phyloP scores from a whole-genome alignment of 257 asterid species.

The Fraxinus excelsior region DNA sequence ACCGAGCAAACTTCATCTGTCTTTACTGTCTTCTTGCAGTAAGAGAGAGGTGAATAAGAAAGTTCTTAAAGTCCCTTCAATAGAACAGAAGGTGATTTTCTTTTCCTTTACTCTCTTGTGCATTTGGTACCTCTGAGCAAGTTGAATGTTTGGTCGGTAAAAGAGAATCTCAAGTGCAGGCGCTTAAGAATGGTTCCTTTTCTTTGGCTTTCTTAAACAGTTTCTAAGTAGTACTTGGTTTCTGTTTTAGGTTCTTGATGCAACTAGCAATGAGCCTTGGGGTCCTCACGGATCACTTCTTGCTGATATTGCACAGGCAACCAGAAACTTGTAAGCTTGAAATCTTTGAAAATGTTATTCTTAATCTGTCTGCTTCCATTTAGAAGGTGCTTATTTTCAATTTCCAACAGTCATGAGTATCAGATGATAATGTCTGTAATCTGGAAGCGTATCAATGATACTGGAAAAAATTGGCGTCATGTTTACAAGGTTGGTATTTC shows the following conservation, averaged over 20 bases:
- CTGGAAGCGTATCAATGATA: conserved; percentile 97
- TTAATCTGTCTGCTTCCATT: neutral
- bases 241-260: too few relatives aligned
- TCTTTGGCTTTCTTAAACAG: conserved; percentile 42
- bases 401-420: conserved; percentile 73
- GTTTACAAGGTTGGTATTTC: conserved; percentile 78
- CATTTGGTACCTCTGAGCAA: neutral
- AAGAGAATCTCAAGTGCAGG: neutral
- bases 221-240: too few relatives aligned
- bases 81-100: conserved; percentile 78
- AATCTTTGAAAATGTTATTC: conserved; percentile 18
- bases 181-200: conserved; percentile 2
- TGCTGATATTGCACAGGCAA: too few relatives aligned
- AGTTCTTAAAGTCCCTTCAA: conserved; percentile 90
- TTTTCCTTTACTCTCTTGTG: conserved; percentile 17
- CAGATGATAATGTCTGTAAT: conserved; percentile 90
- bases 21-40: conserved; percentile 56
- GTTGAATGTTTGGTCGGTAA: neutral
- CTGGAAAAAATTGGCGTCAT: conserved; percentile 96
- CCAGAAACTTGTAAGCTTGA: conserved; percentile 72
- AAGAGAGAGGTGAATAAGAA: conserved; percentile 97
- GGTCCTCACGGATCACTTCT: too few relatives aligned
- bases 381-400: conserved; percentile 24
- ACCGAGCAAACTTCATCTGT: conserved; percentile 17
- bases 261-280: too few relatives aligned